Evolutionary conservation across 2,329 filamentous ascomycete species (phyloP), one percentile per base, ranked within the genome.

Genomic region (Bipolaris gigantea): DNA sequence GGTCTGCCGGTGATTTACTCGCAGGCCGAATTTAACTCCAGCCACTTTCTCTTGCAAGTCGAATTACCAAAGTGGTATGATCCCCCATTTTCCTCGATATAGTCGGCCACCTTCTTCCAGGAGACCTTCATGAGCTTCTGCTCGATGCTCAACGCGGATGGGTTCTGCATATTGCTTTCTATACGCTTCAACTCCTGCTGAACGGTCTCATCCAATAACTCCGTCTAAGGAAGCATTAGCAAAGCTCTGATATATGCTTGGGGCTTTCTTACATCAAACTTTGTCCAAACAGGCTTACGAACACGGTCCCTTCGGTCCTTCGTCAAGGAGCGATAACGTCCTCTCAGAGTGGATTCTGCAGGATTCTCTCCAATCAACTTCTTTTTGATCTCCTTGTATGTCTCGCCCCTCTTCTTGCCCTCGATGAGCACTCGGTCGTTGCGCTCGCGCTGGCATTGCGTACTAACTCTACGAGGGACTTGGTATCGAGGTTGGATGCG

Each of bases 281-380:
- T 75, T 0, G 71, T 78, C 88, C 88, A 92, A 53, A 80, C 73
- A 0, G 89, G 88, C 70, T 83, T 85, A 7, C 89, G 79, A 2
- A 89, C 82, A 5, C 89, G 78, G 52, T 84, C 79, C 32, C 81
- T 77, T 62, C 84, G 84, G 11, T 75, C 73, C 75, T 89, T 90
- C 7, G 84, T 89, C 63, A 90, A 71, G 2, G 81, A 84, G 4
- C 89, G 79, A 61, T 83, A 85, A 0, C 88, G 81, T 0, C 89
- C 89, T 13, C 89, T 81, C 34, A 92, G 77, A 0, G 89, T 92
- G 10, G 87, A 89, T 73, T 90, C 88, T 1, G 87, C 85, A 63
- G 89, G 86, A 0, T 69, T 73, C 59, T 87, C 87, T 1, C 77
- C 74, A 8, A 85, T 72, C 13, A 85, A 83, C 16, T 74, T 65